Percentiles rank a stretch among this genome's conserved stretches.
Conservation (phyloP, 1,139 yeast species). For the Geotrichum siamense region DNA sequence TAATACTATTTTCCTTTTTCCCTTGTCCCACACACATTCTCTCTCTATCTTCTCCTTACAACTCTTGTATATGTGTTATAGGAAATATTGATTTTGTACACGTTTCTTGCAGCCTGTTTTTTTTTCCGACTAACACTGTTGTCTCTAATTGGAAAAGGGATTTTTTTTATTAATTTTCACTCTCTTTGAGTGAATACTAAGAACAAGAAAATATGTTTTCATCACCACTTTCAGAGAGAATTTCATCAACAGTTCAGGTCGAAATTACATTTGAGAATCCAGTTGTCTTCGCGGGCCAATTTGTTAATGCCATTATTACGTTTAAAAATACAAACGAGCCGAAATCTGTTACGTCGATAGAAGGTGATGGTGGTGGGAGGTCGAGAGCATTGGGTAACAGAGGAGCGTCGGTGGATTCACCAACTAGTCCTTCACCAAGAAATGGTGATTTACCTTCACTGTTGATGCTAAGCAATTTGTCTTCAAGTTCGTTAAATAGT, state of each 20-base stretch:
- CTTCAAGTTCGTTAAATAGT: not conserved
- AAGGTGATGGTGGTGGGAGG: not conserved
- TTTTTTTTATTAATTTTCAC: too few species aligned
- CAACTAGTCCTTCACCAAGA: not conserved
- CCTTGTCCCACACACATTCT: too few species aligned
- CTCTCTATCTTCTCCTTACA: too few species aligned
- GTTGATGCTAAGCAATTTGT: not conserved
- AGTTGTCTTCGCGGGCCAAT: conserved; percentile 39
- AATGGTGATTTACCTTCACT: conserved; percentile 4
- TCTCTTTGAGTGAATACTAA: too few species aligned
- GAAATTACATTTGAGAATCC: conserved; percentile 37
- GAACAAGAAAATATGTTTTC: conserved; percentile 8
- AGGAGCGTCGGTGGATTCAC: conserved; percentile 4
- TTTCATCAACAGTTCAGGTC: conserved; percentile 27
- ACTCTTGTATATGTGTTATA: too few species aligned
- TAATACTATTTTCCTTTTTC: too few species aligned
- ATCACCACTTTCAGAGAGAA: conserved; percentile 5
- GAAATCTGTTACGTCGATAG: not conserved
- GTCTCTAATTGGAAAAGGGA: too few species aligned
- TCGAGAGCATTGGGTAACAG: conserved; percentile 8
- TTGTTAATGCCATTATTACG: conserved; percentile 31
- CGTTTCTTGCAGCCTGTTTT: too few species aligned
- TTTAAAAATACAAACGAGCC: conserved; percentile 26
- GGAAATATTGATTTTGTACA: too few species aligned
- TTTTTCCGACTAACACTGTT: too few species aligned